Percentiles rank a stretch among this genome's conserved stretches.
Conservation (phyloP, 148 eudicot species). For the Vaccinium myrtillus region DNA sequence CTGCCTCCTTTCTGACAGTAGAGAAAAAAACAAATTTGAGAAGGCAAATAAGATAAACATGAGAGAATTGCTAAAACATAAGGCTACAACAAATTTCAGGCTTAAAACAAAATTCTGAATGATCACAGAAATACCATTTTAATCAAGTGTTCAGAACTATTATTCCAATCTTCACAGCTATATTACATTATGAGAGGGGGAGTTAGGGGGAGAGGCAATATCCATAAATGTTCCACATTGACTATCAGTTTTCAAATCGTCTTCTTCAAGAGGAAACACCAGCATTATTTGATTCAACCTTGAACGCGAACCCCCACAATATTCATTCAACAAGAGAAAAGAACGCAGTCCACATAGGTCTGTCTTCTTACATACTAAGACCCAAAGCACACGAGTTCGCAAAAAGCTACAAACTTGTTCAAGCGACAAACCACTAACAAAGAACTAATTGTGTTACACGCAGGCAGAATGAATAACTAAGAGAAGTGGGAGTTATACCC, state of each 20-base stretch:
- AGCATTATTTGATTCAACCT: not conserved
- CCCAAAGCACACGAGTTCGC: not conserved
- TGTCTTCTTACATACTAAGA: not conserved
- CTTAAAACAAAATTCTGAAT: not conserved
- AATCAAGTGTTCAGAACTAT: not conserved
- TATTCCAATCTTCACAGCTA: not conserved
- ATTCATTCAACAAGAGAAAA: not conserved
- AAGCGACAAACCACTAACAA: not conserved
- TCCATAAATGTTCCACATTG: not conserved
- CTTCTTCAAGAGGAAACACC: not conserved
- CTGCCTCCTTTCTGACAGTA: constrained; percentile 75
- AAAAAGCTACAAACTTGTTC: not conserved
- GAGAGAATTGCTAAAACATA: not conserved
- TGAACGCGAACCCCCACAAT: not conserved
- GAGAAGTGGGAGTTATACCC: not conserved
- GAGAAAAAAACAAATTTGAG: not conserved
- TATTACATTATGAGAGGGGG: not conserved
- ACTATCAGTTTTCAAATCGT: not conserved
- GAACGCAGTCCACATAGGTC: not conserved
- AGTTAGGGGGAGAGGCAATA: not conserved
- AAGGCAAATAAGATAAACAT: not conserved
- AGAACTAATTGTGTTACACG: not conserved
- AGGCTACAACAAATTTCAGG: not conserved
- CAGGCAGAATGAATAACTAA: not conserved
- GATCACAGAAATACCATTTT: not conserved